Evolutionary conservation across 768 basidiomycete genomes (phyloP), one percentile per base, ranked within the genome.

Genomic region (Cyathus striatus): DNA sequence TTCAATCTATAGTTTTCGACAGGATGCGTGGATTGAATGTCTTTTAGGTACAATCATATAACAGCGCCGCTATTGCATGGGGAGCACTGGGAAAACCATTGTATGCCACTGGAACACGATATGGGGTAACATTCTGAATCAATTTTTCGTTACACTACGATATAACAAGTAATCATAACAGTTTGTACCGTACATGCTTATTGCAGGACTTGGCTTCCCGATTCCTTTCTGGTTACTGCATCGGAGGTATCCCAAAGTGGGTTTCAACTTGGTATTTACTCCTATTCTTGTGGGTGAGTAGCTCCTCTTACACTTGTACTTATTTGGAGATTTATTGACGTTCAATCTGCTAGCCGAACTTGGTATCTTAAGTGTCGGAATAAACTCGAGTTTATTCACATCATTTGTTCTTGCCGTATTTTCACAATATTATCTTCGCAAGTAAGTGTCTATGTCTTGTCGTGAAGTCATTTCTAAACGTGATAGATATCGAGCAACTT

Each of bases 41-140:
- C 5, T 12, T 25, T 10, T 33, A 60, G 57, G 64, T 72, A 2
- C 70, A 74, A 58, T 55, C 57, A 6, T 77, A 73, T 54, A 78
- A 78, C 59, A 71, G 65, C 36, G 68, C 64, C 41, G 77, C 76
- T 7, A 66, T 78, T 33, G 66, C 76, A 0, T 79, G 76, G 75
- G 77, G 78, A 23, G 77, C 73, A 1, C 70, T 78, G 22, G 72
- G 69, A 7, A 70, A 72, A 47, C 64, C 66, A 23, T 55, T 75
- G 3, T 76, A 69, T 47, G 65, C 65, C 3, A 64, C 68, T 1
- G 69, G 68, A 14, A 63, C 65, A 2, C 63, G 64, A 6, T 77
- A 76, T 51, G 68, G 66, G 40, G 70, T 70, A 47, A 55, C 52
- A 47, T 49, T 34, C 38, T 42, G 9, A 13, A 21, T 48, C 14